phyloP scores from a whole-genome alignment of 768 basidiomycete genomes.

The Krasilnikovozyma curviuscula region DNA sequence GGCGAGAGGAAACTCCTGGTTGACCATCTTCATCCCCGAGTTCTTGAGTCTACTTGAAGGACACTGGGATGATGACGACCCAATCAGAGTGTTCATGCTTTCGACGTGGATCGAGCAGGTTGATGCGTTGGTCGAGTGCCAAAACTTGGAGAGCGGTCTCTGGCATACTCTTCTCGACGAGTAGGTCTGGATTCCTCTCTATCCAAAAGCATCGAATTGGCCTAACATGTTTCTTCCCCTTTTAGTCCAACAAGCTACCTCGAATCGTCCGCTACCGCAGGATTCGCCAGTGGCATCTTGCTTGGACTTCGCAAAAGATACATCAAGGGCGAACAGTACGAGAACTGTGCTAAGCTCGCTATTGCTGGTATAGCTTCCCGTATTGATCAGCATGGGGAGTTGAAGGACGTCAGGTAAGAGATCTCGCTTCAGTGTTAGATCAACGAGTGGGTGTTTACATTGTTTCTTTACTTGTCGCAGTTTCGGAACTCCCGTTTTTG shows the following conservation, averaged over 20 bases:
- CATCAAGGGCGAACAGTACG: slow-evolving; percentile 30
- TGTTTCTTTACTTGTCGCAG: slow-evolving; percentile 2
- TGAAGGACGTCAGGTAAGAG: not conserved
- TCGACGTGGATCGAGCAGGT: slow-evolving; percentile 33
- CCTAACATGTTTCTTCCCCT: not conserved
- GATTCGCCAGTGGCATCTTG: slow-evolving; percentile 35
- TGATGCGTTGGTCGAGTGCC: slow-evolving; percentile 32
- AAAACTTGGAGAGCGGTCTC: slow-evolving; percentile 32
- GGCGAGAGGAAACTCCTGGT: slow-evolving; percentile 42
- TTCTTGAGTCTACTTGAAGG: slow-evolving; percentile 7
- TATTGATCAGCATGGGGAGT: slow-evolving; percentile 11
- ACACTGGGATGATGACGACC: slow-evolving; percentile 25
- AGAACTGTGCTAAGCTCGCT: slow-evolving; percentile 28
- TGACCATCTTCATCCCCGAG: slow-evolving; percentile 22
- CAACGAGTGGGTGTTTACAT: not conserved
- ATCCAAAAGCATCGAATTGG: not conserved
- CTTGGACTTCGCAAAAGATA: slow-evolving; percentile 32
- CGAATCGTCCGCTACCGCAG: slow-evolving; percentile 31
- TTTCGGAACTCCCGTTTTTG: slow-evolving; percentile 39
- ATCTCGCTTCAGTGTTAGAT: not conserved
- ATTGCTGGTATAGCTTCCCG: slow-evolving; percentile 24
- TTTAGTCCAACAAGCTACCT: slow-evolving; percentile 2
- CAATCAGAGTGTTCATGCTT: slow-evolving; percentile 30
- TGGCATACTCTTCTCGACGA: slow-evolving; percentile 42
- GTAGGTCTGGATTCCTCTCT: not conserved